phyloP scores from a whole-genome alignment of 2,329 filamentous ascomycete species.

The Cytospora piceicola region DNA sequence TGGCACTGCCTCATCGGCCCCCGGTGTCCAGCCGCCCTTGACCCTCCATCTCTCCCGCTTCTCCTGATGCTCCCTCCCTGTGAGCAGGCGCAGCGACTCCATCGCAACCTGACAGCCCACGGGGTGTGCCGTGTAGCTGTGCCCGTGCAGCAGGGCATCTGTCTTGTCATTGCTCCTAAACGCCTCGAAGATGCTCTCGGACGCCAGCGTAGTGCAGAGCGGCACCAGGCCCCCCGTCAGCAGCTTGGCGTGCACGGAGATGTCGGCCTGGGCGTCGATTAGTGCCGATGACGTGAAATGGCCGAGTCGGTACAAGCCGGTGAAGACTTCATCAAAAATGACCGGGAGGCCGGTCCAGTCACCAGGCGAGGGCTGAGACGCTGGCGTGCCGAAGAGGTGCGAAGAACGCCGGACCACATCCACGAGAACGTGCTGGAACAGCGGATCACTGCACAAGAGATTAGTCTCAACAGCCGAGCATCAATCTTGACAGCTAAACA shows the following conservation, averaged over 20 bases:
- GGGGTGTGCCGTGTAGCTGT: constrained; percentile 85
- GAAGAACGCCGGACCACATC: constrained; percentile 65
- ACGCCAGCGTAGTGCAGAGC: constrained; percentile 75
- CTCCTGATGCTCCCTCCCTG: constrained; percentile 64
- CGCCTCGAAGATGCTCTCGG: constrained; percentile 70
- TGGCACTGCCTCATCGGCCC: not conserved
- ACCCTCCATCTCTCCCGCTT: constrained; percentile 40
- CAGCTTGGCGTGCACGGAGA: constrained; percentile 81
- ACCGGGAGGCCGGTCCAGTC: constrained; percentile 76
- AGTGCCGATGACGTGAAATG: constrained; percentile 72
- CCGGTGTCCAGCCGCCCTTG: constrained; percentile 39
- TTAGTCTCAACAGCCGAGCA: not conserved
- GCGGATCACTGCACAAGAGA: constrained; percentile 64
- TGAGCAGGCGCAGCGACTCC: constrained; percentile 65
- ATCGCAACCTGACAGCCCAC: constrained; percentile 79
- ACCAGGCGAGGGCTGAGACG: constrained; percentile 23
- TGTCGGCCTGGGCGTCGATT: constrained; percentile 69
- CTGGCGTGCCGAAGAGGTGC: constrained; percentile 53
- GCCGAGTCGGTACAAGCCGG: constrained; percentile 80
- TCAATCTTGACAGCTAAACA: not conserved
- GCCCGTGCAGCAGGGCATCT: constrained; percentile 79
- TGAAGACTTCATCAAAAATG: constrained; percentile 87
- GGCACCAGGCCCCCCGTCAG: constrained; percentile 80
- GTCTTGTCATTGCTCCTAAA: constrained; percentile 75
- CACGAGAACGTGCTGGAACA: constrained; percentile 76